Percentiles rank a stretch among this genome's conserved stretches.
Evolutionary conservation across 1,139 yeast species (phyloP).

Genomic region (Yamadazyma mexicana): DNA sequence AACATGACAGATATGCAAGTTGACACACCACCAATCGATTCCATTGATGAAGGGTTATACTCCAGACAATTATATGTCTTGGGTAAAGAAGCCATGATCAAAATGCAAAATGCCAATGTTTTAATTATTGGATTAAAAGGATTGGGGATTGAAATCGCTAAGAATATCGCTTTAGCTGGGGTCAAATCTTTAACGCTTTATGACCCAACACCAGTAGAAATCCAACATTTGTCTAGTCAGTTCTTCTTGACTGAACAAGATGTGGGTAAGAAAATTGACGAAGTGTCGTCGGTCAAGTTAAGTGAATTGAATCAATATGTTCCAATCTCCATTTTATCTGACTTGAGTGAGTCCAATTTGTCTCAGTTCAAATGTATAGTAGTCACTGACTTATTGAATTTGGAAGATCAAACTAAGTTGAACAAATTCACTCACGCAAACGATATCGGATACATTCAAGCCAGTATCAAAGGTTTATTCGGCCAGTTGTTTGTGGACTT

Average conservation of each 20-base stretch:
- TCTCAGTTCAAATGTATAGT: slow-evolving; percentile 76
- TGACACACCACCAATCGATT: slow-evolving; percentile 49
- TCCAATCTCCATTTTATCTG: slow-evolving; percentile 71
- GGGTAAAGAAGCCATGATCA: slow-evolving; percentile 96
- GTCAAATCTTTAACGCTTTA: slow-evolving; percentile 88
- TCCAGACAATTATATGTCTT: slow-evolving; percentile 93
- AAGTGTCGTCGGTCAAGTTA: slow-evolving; percentile 61
- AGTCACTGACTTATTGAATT: slow-evolving; percentile 64
- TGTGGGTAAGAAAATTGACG: slow-evolving; percentile 77
- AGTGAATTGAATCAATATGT: slow-evolving; percentile 88
- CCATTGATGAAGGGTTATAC: slow-evolving; percentile 88
- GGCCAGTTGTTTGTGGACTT: slow-evolving; percentile 90
- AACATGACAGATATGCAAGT: slow-evolving; percentile 46
- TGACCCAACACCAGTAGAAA: slow-evolving; percentile 70
- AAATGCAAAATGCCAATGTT: slow-evolving; percentile 91
- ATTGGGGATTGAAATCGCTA: slow-evolving; percentile 92
- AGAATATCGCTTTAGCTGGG: slow-evolving; percentile 95
- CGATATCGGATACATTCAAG: slow-evolving; percentile 75
- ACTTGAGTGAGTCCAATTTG: slow-evolving; percentile 50
- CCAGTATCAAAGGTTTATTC: slow-evolving; percentile 84
- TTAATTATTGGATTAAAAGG: slow-evolving; percentile 87
- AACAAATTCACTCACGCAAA: slow-evolving; percentile 73
- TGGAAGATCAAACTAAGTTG: slow-evolving; percentile 75
- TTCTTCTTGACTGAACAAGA: slow-evolving; percentile 75
- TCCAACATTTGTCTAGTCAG: slow-evolving; percentile 83